These are phyloP conservation scores for Leccinum subfulvum DNA, from an alignment of 1,284 basidiomycete species.

Conservation along the genomic window DNA sequence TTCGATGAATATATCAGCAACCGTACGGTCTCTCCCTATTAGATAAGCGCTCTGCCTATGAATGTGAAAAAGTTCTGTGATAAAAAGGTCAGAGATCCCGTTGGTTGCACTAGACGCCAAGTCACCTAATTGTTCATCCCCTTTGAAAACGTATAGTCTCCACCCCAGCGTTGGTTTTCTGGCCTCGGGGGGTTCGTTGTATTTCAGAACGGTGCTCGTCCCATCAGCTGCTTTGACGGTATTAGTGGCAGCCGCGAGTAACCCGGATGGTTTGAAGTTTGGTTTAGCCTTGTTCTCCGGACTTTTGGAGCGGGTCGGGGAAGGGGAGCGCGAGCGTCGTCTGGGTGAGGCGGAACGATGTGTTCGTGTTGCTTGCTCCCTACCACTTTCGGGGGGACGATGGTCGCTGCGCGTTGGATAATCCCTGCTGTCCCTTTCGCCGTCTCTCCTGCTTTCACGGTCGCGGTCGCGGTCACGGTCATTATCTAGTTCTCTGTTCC, in stretches of 20 bases:
- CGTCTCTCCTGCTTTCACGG: conserved; percentile 20
- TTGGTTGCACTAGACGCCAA: background rate
- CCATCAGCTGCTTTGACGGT: conserved; percentile 74
- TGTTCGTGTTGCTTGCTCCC: conserved; percentile 37
- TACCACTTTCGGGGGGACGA: conserved; percentile 22
- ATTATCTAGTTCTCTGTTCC: conserved; percentile 32
- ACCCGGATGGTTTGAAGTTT: conserved; percentile 85
- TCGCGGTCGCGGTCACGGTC: conserved; percentile 15
- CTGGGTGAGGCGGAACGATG: conserved; percentile 59
- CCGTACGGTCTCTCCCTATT: conserved; percentile 84
- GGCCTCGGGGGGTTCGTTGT: conserved; percentile 98
- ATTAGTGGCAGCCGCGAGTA: conserved; percentile 94
- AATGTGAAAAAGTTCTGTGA: conserved; percentile 83
- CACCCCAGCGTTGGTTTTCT: conserved; percentile 87
- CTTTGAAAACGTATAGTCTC: conserved; percentile 98
- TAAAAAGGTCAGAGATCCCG: conserved; percentile 4
- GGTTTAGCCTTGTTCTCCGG: conserved; percentile 70
- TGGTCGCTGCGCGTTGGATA: conserved; percentile 36
- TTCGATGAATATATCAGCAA: conserved; percentile 88
- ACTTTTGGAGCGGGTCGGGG: conserved; percentile 35
- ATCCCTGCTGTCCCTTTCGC: conserved; percentile 41
- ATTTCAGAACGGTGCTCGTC: conserved; percentile 89
- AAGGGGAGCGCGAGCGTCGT: conserved; percentile 33
- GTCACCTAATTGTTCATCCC: conserved; percentile 88
- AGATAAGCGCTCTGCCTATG: conserved; percentile 93